phyloP scores from a whole-genome alignment of 768 basidiomycete species.

The Leucosporidium yakuticum region DNA sequence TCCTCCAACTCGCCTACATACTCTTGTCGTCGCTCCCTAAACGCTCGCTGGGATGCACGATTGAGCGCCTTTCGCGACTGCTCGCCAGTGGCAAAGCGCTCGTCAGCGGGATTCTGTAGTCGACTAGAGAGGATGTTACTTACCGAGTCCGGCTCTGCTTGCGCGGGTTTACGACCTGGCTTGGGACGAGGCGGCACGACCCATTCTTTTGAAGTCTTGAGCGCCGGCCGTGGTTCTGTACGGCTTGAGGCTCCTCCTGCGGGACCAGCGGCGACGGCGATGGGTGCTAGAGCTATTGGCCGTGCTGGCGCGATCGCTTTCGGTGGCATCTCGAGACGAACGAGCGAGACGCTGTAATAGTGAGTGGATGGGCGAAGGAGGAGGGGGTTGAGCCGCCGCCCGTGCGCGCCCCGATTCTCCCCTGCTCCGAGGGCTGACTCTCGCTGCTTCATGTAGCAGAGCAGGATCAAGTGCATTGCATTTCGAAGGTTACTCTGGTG shows the following conservation, averaged over 20 bases:
- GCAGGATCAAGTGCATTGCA: no score
- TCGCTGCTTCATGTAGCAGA: no score
- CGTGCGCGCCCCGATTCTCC: no score
- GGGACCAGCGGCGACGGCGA: no score
- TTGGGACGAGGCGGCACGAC: slow-evolving; percentile 27
- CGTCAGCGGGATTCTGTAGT: background rate
- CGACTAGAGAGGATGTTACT: background rate
- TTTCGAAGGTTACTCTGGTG: no score
- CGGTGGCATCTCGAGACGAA: no score
- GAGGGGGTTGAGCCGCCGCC: no score
- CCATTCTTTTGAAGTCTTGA: slow-evolving; percentile 26
- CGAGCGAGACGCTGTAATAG: no score
- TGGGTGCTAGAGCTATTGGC: no score
- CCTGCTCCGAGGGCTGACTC: no score
- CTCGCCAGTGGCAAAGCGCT: background rate
- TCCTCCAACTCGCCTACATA: slow-evolving; percentile 33
- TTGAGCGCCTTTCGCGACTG: slow-evolving; percentile 4
- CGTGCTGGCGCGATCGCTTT: no score
- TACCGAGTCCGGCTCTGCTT: slow-evolving; percentile 16
- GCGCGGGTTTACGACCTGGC: slow-evolving; percentile 28
- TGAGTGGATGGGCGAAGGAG: no score
- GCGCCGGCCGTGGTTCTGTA: background rate
- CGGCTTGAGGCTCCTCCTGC: background rate
- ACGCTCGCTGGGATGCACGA: slow-evolving; percentile 21
- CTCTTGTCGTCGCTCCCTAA: slow-evolving; percentile 29